A percentile compares a stretch with the other conserved stretches of the same genome.
Evolutionary conservation across 768 basidiomycete genomes (phyloP).

Genomic region (Lanmaoa pseudosensibilis): DNA sequence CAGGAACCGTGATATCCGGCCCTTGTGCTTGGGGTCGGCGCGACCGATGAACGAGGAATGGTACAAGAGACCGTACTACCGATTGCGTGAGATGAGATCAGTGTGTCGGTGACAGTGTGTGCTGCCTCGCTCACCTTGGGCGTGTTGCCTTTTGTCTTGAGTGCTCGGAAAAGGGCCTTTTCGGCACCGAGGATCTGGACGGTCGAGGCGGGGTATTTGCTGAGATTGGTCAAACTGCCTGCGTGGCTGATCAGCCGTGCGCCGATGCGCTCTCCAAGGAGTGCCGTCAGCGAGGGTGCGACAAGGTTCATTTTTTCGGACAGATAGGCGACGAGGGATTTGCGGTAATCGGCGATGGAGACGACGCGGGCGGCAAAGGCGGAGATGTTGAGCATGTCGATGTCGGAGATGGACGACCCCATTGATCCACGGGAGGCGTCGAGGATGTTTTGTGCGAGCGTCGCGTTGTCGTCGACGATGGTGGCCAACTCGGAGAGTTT

Average conservation of each 20-base stretch:
- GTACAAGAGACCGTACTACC: constrained; percentile 93
- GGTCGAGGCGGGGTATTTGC: constrained; percentile 97
- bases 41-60: constrained; percentile 97
- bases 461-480: constrained; percentile 81
- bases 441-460: constrained; percentile 87
- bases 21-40: constrained; percentile 92
- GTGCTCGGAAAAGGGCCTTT: constrained; percentile 94
- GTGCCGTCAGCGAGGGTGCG: constrained; percentile 87
- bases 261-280: constrained; percentile 90
- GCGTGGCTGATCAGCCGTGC: constrained; percentile 94
- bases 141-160: constrained; percentile 99
- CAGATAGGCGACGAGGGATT: constrained; percentile 82
- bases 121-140: constrained; percentile 63
- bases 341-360: constrained; percentile 91
- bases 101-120: background rate
- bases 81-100: background rate
- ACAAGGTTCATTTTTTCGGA: constrained; percentile 98
- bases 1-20: constrained; percentile 96
- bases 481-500: constrained; percentile 76
- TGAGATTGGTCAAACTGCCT: constrained; percentile 92
- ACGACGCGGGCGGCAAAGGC: constrained; percentile 89
- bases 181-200: constrained; percentile 98
- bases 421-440: constrained; percentile 94
- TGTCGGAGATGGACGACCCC: constrained; percentile 87
- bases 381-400: constrained; percentile 95